phyloP scores from a whole-genome alignment of 768 basidiomycete species.

The Pleurotus pulmonarius region DNA sequence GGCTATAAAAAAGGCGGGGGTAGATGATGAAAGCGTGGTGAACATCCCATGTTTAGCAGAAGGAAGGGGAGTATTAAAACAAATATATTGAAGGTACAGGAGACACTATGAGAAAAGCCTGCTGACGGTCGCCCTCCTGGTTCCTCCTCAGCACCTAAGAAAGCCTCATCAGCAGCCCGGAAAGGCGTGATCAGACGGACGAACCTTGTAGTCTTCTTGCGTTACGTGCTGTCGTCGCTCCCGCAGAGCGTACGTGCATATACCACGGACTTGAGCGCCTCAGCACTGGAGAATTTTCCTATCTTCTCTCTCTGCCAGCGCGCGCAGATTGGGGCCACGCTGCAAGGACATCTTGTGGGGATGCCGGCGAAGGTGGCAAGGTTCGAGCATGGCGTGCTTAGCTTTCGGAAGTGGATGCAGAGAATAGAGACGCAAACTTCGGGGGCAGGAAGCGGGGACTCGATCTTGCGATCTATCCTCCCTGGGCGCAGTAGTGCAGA shows the following conservation, averaged over 20 bases:
- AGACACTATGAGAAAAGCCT: no score
- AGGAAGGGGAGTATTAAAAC: no score
- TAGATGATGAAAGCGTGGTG: no score
- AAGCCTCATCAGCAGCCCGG: no score
- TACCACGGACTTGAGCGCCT: slow-evolving; percentile 95
- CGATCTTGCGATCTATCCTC: slow-evolving; percentile 93
- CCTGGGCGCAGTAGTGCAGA: slow-evolving; percentile 90
- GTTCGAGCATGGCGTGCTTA: slow-evolving; percentile 24
- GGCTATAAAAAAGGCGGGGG: no score
- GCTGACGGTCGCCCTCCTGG: no score
- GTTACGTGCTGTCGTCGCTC: no score
- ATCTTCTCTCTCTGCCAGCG: slow-evolving; percentile 98
- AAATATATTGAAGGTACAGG: no score
- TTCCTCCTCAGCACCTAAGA: no score
- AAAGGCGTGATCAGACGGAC: no score
- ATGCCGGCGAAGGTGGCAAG: neutral
- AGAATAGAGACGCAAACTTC: slow-evolving; percentile 97
- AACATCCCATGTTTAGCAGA: no score
- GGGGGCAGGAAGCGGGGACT: slow-evolving; percentile 96
- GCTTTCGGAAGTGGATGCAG: slow-evolving; percentile 94
- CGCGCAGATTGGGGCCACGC: slow-evolving; percentile 94
- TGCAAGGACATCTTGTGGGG: slow-evolving; percentile 86
- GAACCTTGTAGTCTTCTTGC: no score
- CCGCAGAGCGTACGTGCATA: slow-evolving; percentile 48
- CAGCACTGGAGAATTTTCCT: slow-evolving; percentile 99